phyloP scores from a whole-genome alignment of 1,139 yeast genomes.

The Saccharomyces pastorianus region DNA sequence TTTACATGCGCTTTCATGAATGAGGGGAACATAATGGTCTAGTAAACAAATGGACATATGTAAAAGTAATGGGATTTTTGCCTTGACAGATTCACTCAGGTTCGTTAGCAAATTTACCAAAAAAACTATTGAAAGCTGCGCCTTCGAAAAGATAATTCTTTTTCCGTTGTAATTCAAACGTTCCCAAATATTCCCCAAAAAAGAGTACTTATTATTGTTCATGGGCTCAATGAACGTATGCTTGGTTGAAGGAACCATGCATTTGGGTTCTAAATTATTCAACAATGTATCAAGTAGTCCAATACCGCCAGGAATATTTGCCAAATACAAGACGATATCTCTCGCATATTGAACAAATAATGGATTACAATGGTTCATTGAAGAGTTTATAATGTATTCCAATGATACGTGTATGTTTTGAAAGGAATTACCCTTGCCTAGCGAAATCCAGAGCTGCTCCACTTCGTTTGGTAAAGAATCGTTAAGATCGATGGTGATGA shows the following conservation, averaged over 20 bases:
- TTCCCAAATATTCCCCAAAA: slow-evolving; percentile 62
- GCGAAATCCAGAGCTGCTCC: slow-evolving; percentile 90
- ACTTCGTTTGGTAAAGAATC: slow-evolving; percentile 73
- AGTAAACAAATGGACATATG: slow-evolving; percentile 73
- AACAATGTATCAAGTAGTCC: slow-evolving; percentile 50
- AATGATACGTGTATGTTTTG: slow-evolving; percentile 65
- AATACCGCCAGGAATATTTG: slow-evolving; percentile 35
- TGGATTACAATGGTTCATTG: slow-evolving; percentile 65
- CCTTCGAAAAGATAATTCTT: slow-evolving; percentile 74
- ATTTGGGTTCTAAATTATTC: slow-evolving; percentile 66
- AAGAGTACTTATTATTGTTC: slow-evolving; percentile 43
- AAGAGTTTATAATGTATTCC: slow-evolving; percentile 59
- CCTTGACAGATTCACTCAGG: slow-evolving; percentile 47
- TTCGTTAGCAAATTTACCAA: slow-evolving; percentile 70
- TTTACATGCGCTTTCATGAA: slow-evolving; percentile 77
- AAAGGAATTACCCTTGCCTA: slow-evolving; percentile 62
- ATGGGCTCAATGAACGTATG: slow-evolving; percentile 31
- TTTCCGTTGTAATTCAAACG: slow-evolving; percentile 53
- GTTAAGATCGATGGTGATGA: slow-evolving; percentile 71
- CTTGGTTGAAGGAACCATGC: slow-evolving; percentile 66
- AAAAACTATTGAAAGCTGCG: slow-evolving; percentile 79
- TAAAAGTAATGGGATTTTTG: slow-evolving; percentile 63
- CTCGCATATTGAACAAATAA: slow-evolving; percentile 70
- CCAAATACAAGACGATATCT: slow-evolving; percentile 70
- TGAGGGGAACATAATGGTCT: slow-evolving; percentile 78